A percentile compares a stretch with the other conserved stretches of the same genome.
These are phyloP conservation scores for Rhizophlyctis rosea DNA, from an alignment of 192 early-diverging fungal genomes.

Conservation along the genomic window DNA sequence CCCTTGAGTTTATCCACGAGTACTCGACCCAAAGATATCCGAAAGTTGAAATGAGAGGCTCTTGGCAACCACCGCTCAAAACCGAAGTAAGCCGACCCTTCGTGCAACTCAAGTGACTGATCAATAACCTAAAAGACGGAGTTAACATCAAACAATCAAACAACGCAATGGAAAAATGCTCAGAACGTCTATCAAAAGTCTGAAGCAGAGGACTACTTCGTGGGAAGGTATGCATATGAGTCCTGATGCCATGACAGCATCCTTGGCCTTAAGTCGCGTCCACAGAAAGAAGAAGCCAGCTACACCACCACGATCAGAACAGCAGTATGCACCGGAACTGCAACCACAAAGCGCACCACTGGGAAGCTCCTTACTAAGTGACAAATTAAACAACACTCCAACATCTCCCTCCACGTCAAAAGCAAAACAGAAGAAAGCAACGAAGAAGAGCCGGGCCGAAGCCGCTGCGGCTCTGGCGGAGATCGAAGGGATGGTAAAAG, in stretches of 20 bases:
- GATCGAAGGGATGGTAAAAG: conserved; percentile 28
- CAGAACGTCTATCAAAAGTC: conserved; percentile 11
- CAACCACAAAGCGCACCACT: not conserved
- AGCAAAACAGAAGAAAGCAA: conserved; percentile 15
- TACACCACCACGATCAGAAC: too few relatives aligned
- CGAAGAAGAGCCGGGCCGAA: conserved; percentile 16
- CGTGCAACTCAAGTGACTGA: not conserved
- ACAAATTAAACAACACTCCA: not conserved
- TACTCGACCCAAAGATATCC: conserved; percentile 24
- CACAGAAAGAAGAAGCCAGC: too few relatives aligned
- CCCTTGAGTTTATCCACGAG: conserved; percentile 32
- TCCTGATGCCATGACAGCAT: too few relatives aligned
- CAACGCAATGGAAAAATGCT: conserved; percentile 16
- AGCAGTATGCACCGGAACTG: not conserved
- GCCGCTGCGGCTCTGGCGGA: conserved; percentile 18
- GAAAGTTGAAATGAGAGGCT: conserved; percentile 3
- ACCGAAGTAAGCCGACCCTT: not conserved
- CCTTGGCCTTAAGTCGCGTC: too few relatives aligned
- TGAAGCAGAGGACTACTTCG: conserved; percentile 7
- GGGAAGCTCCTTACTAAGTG: conserved; percentile 6
- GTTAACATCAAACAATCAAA: not conserved
- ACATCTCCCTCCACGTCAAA: not conserved
- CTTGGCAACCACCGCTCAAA: conserved; percentile 20
- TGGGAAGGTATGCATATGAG: not conserved
- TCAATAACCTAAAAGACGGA: not conserved